Conservation (phyloP, 768 basidiomycete genomes). For the Mycena filopes region DNA sequence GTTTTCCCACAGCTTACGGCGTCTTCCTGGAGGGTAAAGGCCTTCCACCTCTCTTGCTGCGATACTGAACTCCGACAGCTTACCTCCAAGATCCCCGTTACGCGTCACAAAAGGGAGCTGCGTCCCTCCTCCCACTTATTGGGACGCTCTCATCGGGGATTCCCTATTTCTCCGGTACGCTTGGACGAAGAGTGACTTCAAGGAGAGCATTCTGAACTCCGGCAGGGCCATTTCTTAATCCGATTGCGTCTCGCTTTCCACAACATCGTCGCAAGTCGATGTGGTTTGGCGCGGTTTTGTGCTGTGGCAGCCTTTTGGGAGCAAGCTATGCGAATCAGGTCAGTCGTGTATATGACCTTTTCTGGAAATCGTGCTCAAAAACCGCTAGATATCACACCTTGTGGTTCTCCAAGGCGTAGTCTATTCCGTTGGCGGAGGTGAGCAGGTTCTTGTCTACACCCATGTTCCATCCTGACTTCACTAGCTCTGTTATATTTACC, state of each 20-base stretch:
- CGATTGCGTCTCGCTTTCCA: conserved; percentile 39
- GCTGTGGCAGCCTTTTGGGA: conserved; percentile 36
- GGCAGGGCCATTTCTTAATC: conserved; percentile 28
- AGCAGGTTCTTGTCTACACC: background rate
- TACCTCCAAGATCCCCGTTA: conserved; percentile 41
- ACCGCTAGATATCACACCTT: too few species aligned
- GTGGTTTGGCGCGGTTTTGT: conserved; percentile 39
- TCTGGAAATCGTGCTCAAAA: too few species aligned
- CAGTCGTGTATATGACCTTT: too few species aligned
- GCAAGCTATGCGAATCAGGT: conserved; percentile 39
- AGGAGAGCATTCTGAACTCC: background rate
- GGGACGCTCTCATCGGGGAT: conserved; percentile 44
- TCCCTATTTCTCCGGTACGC: too few species aligned
- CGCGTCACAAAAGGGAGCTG: conserved; percentile 35
- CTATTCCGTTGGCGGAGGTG: conserved; percentile 42
- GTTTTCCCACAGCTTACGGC: conserved; percentile 42
- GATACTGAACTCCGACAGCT: background rate
- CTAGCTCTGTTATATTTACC: conserved; percentile 40
- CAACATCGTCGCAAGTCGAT: conserved; percentile 31
- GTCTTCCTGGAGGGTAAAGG: conserved; percentile 39
- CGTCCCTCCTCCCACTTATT: conserved; percentile 40
- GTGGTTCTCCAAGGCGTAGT: conserved; percentile 40
- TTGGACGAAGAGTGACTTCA: too few species aligned
- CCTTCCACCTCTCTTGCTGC: background rate
- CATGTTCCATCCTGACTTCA: too few species aligned